These are phyloP conservation scores for Polysphondylium violaceum DNA, from an alignment of 78 protist genomes.

Conservation along the genomic window DNA sequence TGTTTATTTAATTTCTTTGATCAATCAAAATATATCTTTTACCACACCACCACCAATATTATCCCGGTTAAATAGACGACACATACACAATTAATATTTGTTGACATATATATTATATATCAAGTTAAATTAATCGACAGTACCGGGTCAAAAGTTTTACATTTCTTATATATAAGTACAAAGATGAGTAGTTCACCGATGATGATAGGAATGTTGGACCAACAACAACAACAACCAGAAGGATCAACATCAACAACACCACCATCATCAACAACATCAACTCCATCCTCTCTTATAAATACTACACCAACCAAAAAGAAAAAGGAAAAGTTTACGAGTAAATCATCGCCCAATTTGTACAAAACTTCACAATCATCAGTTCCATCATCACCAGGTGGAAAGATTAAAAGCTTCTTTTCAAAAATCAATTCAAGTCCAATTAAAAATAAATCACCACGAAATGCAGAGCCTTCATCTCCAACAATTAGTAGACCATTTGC, in stretches of 20 bases:
- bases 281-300: not conserved
- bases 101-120: no score
- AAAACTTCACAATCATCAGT: not conserved
- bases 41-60: no score
- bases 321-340: not conserved
- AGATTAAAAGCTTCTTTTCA: constrained; percentile 12
- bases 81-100: no score
- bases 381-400: constrained; percentile 20
- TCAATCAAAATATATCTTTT: no score
- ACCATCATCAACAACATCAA: constrained; percentile 8
- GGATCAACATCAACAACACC: not conserved
- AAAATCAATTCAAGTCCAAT: constrained; percentile 9
- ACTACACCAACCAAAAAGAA: not conserved
- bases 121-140: no score
- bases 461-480: not conserved
- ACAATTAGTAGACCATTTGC: constrained; percentile 47
- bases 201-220: no score
- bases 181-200: no score
- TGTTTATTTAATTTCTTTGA: no score
- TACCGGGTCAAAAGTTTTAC: no score
- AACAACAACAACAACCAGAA: constrained; percentile 5
- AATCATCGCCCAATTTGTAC: constrained; percentile 3
- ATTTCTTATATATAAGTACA: no score
- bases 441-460: not conserved
- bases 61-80: no score